Percentiles rank a stretch among this genome's conserved stretches.
phyloP scores from a whole-genome alignment of 805 yeast genomes.

The Saccharomycopsis vini region DNA sequence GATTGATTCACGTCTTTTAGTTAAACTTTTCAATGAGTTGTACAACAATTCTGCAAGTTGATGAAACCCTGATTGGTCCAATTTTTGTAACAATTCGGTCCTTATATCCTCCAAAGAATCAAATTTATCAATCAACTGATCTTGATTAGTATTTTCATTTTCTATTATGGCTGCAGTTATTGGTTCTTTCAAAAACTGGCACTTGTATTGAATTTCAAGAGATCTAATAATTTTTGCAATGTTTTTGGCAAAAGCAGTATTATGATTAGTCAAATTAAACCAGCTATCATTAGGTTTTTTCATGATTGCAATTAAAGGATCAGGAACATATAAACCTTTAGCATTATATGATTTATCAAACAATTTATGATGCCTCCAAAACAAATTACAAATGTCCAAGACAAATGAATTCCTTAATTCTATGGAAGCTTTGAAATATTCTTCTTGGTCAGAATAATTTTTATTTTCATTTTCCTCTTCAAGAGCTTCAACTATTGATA shows the following conservation, averaged over 20 bases:
- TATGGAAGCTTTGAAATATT: neutral
- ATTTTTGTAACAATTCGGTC: neutral
- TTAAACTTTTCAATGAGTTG: constrained; percentile 5
- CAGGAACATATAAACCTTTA: neutral
- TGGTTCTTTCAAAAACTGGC: neutral
- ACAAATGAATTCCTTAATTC: neutral
- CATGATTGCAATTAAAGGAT: neutral
- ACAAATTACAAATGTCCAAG: constrained; percentile 1
- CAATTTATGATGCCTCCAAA: neutral
- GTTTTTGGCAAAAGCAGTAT: neutral
- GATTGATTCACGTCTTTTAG: no score
- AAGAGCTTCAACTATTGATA: neutral
- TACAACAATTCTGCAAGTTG: neutral
- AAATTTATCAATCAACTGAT: neutral
- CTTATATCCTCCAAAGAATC: neutral
- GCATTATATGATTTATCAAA: neutral
- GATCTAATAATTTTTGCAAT: neutral
- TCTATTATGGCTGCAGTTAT: neutral
- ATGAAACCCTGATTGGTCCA: neutral
- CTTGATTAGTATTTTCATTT: neutral
- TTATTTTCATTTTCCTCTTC: neutral
- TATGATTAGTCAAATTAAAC: neutral
- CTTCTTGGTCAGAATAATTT: neutral
- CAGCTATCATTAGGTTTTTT: neutral
- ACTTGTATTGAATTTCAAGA: neutral